Evolutionary conservation across 805 yeast species (phyloP).

Genomic region (Myxozyma monticola): DNA sequence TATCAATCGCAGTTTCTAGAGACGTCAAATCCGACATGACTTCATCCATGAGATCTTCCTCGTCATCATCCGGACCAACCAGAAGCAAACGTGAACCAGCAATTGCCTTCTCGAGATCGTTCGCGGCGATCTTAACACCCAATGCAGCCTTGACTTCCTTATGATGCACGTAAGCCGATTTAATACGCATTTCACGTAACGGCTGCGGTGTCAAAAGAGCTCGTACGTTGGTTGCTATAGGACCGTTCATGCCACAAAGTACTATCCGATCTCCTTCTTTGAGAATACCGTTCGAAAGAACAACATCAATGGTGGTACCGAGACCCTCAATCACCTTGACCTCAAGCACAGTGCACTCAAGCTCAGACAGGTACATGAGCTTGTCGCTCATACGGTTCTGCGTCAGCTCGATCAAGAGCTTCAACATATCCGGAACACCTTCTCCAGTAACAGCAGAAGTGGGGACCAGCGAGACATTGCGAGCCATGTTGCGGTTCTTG

Average conservation of each 20-base stretch:
- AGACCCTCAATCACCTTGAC: slow-evolving; percentile 98
- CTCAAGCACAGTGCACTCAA: slow-evolving; percentile 95
- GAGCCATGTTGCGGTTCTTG: slow-evolving; percentile 91
- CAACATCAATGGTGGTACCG: slow-evolving; percentile 98
- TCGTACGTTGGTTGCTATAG: slow-evolving; percentile 92
- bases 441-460: slow-evolving; percentile 99
- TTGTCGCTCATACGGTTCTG: slow-evolving; percentile 99
- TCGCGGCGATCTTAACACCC: slow-evolving; percentile 98
- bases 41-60: slow-evolving; percentile 95
- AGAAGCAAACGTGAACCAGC: slow-evolving; percentile 96
- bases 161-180: slow-evolving; percentile 94
- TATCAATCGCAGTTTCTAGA: slow-evolving; percentile 89
- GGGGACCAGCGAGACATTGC: slow-evolving; percentile 94
- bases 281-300: slow-evolving; percentile 92
- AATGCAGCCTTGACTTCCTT: slow-evolving; percentile 98
- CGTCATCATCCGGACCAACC: slow-evolving; percentile 96
- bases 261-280: slow-evolving; percentile 95
- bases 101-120: slow-evolving; percentile 96
- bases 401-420: slow-evolving; percentile 91
- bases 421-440: slow-evolving; percentile 98
- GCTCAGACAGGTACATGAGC: slow-evolving; percentile 88
- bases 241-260: slow-evolving; percentile 97
- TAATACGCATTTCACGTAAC: slow-evolving; percentile 89
- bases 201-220: slow-evolving; percentile 98
- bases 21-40: slow-evolving; percentile 99